Evolutionary conservation across 257 asterid genomes (phyloP).

Genomic region (Scutellaria galericulata): DNA sequence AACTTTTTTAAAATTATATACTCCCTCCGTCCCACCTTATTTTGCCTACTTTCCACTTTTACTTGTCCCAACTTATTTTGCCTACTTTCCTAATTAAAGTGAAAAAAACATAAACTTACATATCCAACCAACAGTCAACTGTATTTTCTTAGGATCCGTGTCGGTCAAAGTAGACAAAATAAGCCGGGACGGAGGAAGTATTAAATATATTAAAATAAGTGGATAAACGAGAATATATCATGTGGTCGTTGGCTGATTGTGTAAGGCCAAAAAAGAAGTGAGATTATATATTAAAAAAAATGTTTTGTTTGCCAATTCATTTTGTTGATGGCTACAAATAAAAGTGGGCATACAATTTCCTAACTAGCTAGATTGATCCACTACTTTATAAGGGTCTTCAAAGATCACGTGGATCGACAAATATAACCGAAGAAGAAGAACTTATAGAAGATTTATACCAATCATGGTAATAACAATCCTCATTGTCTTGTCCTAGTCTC

Average conservation of each 20-base stretch:
- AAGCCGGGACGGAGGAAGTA: too few relatives aligned
- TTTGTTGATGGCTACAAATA: constrained; percentile 27
- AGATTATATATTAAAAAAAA: not conserved
- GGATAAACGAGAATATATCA: constrained; percentile 17
- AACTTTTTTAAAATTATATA: too few relatives aligned
- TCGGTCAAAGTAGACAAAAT: too few relatives aligned
- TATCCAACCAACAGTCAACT: too few relatives aligned
- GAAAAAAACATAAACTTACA: too few relatives aligned
- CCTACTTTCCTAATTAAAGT: too few relatives aligned
- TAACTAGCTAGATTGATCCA: too few relatives aligned
- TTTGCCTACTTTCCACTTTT: too few relatives aligned
- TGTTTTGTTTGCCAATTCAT: constrained; percentile 33
- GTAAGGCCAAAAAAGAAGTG: constrained; percentile 14
- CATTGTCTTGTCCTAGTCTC: constrained; percentile 41
- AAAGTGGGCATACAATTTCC: not conserved
- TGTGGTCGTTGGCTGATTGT: constrained; percentile 16
- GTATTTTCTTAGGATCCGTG: too few relatives aligned
- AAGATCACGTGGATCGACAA: constrained; percentile 89
- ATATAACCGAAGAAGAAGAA: constrained; percentile 48
- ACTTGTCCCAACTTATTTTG: too few relatives aligned
- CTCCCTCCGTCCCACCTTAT: too few relatives aligned
- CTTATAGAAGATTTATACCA: constrained; percentile 48
- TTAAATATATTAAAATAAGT: not conserved
- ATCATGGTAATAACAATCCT: constrained; percentile 31
- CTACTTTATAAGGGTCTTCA: constrained; percentile 17